These are phyloP conservation scores for Mychonastes homosphaera DNA, from an alignment of 139 green algal genomes.

Conservation along the genomic window DNA sequence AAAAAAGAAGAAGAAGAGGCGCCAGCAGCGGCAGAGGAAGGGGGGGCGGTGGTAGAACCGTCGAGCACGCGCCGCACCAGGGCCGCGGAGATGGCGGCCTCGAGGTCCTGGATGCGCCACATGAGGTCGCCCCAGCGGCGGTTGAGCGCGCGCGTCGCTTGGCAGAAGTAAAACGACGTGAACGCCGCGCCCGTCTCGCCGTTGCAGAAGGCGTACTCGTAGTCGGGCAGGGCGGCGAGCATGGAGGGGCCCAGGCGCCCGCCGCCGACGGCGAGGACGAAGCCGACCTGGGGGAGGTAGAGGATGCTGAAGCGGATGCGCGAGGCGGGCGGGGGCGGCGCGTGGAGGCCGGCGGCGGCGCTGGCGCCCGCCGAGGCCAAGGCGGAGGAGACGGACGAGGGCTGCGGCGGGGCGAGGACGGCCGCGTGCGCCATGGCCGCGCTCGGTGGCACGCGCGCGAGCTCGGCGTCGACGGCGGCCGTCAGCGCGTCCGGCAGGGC, in stretches of 20 bases:
- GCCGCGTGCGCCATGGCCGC: background rate
- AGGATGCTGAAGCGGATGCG: background rate
- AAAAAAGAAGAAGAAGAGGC: background rate
- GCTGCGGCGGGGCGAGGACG: background rate
- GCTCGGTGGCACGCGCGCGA: background rate
- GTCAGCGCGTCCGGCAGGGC: slow-evolving; percentile 56
- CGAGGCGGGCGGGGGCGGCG: background rate
- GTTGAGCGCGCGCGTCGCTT: slow-evolving; percentile 45
- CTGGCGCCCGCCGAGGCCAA: background rate
- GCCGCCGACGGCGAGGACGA: slow-evolving; percentile 34
- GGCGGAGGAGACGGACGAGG: background rate
- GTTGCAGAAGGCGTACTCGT: slow-evolving; percentile 36
- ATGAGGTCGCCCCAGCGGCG: slow-evolving; percentile 61
- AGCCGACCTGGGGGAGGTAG: slow-evolving; percentile 27
- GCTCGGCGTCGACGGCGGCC: background rate
- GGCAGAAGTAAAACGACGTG: slow-evolving; percentile 51
- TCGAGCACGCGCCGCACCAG: background rate
- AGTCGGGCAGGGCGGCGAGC: slow-evolving; percentile 61
- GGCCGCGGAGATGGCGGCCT: slow-evolving; percentile 26
- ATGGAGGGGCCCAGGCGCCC: slow-evolving; percentile 42
- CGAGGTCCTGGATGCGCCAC: slow-evolving; percentile 70
- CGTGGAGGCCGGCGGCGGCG: background rate
- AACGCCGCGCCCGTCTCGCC: slow-evolving; percentile 5
- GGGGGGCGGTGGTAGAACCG: background rate
- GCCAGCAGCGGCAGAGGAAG: background rate